Evolutionary conservation across 192 early-diverging fungal species (phyloP).

Genomic region (Backusella circina): DNA sequence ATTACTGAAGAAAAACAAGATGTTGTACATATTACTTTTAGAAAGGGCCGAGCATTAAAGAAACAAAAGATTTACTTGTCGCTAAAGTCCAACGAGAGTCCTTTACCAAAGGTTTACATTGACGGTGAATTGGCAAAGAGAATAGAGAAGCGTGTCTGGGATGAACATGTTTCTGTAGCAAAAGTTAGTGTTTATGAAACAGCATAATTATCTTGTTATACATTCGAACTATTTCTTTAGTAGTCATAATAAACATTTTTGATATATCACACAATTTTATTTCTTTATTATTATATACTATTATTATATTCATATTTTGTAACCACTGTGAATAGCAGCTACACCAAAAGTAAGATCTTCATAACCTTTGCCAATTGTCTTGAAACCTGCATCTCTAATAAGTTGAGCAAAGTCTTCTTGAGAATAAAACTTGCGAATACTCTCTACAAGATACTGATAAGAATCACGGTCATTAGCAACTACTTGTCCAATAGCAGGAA

Average conservation of each 20-base stretch:
- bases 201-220: background rate
- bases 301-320: slow-evolving; percentile 73
- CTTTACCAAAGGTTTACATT: background rate
- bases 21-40: background rate
- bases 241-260: background rate
- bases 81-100: background rate
- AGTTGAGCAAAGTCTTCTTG: slow-evolving; percentile 90
- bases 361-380: slow-evolving; percentile 81
- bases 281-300: slow-evolving; percentile 3
- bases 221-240: background rate
- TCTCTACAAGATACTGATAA: slow-evolving; percentile 97
- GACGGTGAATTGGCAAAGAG: background rate
- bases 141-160: background rate
- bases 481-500: slow-evolving; percentile 82
- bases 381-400: slow-evolving; percentile 89
- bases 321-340: slow-evolving; percentile 93
- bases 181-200: background rate
- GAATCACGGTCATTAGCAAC: slow-evolving; percentile 87
- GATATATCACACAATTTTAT: background rate
- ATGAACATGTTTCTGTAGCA: slow-evolving; percentile 1
- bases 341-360: slow-evolving; percentile 98
- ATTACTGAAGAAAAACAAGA: background rate
- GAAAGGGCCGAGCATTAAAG: background rate
- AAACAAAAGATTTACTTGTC: background rate
- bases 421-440: slow-evolving; percentile 89